These are phyloP conservation scores for Leishmania amazonensis DNA, from an alignment of 208 protist genomes.

Conservation along the genomic window DNA sequence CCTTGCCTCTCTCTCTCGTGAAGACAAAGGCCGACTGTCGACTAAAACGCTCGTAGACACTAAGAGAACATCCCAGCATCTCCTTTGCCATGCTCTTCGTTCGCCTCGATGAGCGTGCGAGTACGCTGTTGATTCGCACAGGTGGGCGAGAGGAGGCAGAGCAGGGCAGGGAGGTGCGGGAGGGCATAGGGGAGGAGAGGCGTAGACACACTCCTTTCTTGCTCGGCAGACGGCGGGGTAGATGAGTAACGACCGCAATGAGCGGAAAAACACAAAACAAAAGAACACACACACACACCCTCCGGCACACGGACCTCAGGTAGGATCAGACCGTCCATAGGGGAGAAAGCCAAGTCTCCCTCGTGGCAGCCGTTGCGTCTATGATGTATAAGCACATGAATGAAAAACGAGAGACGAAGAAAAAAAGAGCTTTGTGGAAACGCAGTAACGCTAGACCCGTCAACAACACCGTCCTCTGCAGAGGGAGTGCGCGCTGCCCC, in stretches of 20 bases:
- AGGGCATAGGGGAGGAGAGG: slow-evolving; percentile 1
- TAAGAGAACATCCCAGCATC: neutral
- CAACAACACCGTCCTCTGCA: neutral
- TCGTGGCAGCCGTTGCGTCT: neutral
- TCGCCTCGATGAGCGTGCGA: neutral
- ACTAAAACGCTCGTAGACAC: too few relatives aligned
- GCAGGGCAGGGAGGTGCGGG: neutral
- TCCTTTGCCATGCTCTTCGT: neutral
- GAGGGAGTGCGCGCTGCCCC: neutral
- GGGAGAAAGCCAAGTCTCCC: too few relatives aligned
- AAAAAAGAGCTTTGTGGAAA: neutral
- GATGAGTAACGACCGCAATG: neutral
- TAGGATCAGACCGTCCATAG: neutral
- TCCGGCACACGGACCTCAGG: neutral
- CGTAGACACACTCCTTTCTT: neutral
- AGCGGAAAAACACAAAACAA: neutral
- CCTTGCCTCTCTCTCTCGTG: neutral
- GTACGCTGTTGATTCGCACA: neutral
- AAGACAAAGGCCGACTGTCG: neutral
- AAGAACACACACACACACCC: neutral
- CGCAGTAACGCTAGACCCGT: neutral
- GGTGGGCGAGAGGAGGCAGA: neutral
- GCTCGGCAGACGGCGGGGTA: neutral
- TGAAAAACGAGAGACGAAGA: neutral
- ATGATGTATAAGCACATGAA: neutral